Evolutionary conservation across 768 basidiomycete species (phyloP).

Genomic region (Coprinopsis strossmayeri): DNA sequence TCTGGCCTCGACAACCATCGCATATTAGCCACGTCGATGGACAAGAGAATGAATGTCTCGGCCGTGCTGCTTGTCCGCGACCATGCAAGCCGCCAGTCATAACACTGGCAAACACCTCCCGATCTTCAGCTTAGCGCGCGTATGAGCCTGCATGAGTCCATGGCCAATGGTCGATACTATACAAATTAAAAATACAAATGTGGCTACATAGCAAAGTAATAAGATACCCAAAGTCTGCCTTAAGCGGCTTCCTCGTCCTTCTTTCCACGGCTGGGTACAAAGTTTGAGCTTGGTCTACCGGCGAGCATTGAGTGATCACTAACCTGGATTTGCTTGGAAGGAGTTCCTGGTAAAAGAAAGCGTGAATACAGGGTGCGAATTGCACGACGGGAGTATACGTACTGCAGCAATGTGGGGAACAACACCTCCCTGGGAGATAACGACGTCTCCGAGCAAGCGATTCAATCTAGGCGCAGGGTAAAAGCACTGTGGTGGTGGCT

Average conservation of each 20-base stretch:
- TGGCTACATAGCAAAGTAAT: background rate
- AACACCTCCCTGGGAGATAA: slow-evolving; percentile 95
- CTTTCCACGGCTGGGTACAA: background rate
- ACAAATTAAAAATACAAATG: background rate
- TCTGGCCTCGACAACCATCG: slow-evolving; percentile 62
- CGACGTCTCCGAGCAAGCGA: slow-evolving; percentile 70
- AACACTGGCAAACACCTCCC: background rate
- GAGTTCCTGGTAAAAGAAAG: background rate
- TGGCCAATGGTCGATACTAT: background rate
- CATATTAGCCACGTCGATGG: slow-evolving; percentile 40
- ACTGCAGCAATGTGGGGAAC: slow-evolving; percentile 68
- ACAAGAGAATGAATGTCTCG: too few relatives aligned
- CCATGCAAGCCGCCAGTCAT: background rate
- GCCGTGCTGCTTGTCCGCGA: too few relatives aligned
- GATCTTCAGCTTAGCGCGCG: too few relatives aligned
- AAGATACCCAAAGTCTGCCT: background rate
- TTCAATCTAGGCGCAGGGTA: slow-evolving; percentile 41
- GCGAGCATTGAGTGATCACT: background rate
- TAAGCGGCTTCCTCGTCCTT: slow-evolving; percentile 1
- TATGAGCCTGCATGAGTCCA: too few relatives aligned
- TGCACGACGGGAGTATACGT: slow-evolving; percentile 1
- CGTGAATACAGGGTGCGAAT: background rate
- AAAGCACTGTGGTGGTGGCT: background rate
- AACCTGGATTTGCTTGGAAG: slow-evolving; percentile 6
- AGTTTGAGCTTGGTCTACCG: background rate